These are phyloP conservation scores for Aspergillus unguis DNA, from an alignment of 2,329 filamentous ascomycete species.

Conservation along the genomic window DNA sequence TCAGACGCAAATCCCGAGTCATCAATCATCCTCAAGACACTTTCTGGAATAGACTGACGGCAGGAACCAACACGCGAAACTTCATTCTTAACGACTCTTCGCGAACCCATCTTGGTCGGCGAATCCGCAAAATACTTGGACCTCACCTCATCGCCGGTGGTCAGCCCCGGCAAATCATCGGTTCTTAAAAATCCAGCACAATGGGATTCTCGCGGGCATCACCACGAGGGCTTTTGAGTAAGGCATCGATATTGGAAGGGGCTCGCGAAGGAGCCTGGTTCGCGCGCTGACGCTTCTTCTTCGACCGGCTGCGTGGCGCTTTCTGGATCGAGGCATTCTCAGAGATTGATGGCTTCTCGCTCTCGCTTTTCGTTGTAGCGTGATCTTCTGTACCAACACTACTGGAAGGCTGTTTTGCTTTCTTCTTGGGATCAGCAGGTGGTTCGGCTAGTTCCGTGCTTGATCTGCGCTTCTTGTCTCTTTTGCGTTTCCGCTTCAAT, in stretches of 20 bases:
- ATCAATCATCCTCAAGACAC: conserved; percentile 14
- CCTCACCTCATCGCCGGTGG: conserved; percentile 39
- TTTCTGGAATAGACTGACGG: conserved; percentile 11
- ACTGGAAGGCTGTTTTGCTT: neutral
- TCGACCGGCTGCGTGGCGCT: neutral
- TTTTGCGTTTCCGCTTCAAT: neutral
- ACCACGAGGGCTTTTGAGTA: neutral
- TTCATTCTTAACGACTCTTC: neutral
- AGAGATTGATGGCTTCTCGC: neutral
- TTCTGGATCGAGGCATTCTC: neutral
- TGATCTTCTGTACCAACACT: neutral
- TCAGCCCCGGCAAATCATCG: conserved; percentile 39
- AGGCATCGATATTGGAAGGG: neutral
- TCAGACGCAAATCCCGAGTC: conserved; percentile 16
- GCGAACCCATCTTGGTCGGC: neutral
- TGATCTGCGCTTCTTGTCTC: too few species aligned
- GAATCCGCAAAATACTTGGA: conserved; percentile 33
- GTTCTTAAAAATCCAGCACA: conserved; percentile 37
- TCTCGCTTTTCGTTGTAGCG: neutral
- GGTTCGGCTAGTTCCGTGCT: neutral
- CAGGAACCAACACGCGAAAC: neutral
- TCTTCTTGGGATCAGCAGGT: neutral
- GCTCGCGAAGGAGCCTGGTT: neutral
- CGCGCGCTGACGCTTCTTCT: neutral
- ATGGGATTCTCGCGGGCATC: neutral